Base-by-base conservation (phyloP, 2,329 filamentous ascomycete genomes). In the Trichoderma atrobrunneum region DNA sequence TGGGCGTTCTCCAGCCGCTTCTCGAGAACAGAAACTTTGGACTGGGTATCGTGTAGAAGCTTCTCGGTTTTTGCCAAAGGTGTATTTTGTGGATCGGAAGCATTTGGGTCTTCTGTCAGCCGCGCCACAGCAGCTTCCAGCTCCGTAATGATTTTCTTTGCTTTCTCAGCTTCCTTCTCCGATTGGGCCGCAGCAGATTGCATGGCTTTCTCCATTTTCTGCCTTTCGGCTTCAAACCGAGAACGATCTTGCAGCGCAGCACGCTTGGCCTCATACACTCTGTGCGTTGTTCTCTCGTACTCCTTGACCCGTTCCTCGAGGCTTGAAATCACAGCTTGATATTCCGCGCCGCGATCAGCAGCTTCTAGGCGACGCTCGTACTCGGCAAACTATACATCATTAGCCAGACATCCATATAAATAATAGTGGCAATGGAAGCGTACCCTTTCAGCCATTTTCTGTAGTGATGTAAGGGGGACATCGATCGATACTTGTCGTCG, bases 161-260 rank as follows among this genome's bases (percentile, higher is more conserved):
- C 79, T 54, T 81, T 81, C 48, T 84, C 82, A 1, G 82, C 78
- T 61, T 84, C 80, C 48, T 78, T 79, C 54, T 78, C 73, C 0
- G 77, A 76, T 8, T 73, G 56, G 10, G 80, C 77, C 57, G 69
- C 74, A 5, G 76, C 77, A 2, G 79, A 75, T 57, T 81, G 74
- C 18, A 81, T 75, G 2, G 78, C 66, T 5, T 77, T 75, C 1
- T 81, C 81, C 0, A 82, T 79, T 57, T 85, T 82, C 51, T 82
- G 79, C 64, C 83, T 83, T 36, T 88, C 82, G 24, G 78, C 81
- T 74, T 89, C 84, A 54, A 86, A 87, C 6, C 75, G 76, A 39
- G 81, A 82, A 39, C 87, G 85, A 26, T 90, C 88, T 71, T 85
- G 79, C 6, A 89, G 78, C 3, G 88, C 87, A 16, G 81, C 81